phyloP scores from a whole-genome alignment of 495 filamentous ascomycete species.

The Amphirosellinia nigrospora region DNA sequence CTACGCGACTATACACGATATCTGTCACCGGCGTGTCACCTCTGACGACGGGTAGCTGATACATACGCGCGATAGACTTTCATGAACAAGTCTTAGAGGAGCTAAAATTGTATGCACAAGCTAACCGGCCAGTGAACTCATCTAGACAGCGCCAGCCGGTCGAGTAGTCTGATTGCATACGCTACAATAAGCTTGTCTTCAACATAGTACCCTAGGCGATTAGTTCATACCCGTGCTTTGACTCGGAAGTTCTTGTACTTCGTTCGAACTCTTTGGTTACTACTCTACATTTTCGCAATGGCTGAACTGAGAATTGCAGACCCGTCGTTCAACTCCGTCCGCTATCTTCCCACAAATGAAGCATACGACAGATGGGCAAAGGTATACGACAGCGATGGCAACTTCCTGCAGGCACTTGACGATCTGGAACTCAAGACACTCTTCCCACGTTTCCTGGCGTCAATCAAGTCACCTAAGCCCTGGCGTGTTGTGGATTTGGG shows the following conservation, averaged over 20 bases:
- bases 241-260: neutral
- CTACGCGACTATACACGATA: too few species aligned
- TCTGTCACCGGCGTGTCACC: too few species aligned
- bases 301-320: constrained; percentile 13
- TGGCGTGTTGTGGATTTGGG: constrained; percentile 65
- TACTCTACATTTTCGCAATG: neutral
- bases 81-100: neutral
- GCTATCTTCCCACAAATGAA: constrained; percentile 39
- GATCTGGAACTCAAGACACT: constrained; percentile 60
- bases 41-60: neutral
- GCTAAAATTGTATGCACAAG: neutral
- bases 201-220: neutral
- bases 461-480: constrained; percentile 37
- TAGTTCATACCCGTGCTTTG: neutral
- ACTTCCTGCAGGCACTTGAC: constrained; percentile 75
- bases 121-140: constrained; percentile 3
- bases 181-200: neutral
- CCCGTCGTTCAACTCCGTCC: constrained; percentile 25
- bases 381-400: constrained; percentile 73
- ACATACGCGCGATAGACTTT: neutral
- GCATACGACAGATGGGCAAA: constrained; percentile 45
- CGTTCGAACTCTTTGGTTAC: neutral
- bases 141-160: neutral
- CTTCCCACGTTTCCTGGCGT: constrained; percentile 59
- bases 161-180: neutral